Evolutionary conservation across 306 rosid species (phyloP).

Genomic region (Begonia peltatifolia): DNA sequence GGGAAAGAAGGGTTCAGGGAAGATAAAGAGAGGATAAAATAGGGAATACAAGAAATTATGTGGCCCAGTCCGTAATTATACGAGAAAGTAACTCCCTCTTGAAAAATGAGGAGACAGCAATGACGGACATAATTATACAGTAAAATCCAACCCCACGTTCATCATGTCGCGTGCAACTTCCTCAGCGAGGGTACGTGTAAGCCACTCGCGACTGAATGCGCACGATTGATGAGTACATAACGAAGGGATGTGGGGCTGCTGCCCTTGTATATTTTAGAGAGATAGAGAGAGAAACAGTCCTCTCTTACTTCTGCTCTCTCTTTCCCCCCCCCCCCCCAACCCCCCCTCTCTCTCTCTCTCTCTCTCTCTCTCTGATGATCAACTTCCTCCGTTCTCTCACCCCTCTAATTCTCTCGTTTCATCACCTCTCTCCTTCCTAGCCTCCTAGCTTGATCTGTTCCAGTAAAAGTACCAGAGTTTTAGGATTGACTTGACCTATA

Average conservation of each 20-base stretch:
- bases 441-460: neutral
- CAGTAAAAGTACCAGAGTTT: too few relatives aligned
- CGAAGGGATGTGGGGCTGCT: conserved; percentile 46
- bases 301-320: conserved; percentile 7
- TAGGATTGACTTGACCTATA: too few relatives aligned
- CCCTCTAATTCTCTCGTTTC: conserved; percentile 15
- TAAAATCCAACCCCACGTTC: conserved; percentile 30
- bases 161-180: conserved; percentile 48
- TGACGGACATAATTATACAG: conserved; percentile 28
- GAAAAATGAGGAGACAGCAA: conserved; percentile 34
- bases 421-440: neutral
- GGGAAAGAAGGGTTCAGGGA: too few relatives aligned
- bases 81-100: too few relatives aligned
- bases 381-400: neutral
- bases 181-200: neutral
- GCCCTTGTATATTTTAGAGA: conserved; percentile 23
- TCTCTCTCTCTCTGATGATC: neutral
- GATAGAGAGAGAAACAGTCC: conserved; percentile 8
- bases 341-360: neutral
- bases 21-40: too few relatives aligned
- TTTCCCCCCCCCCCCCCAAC: too few relatives aligned
- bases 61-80: conserved; percentile 7
- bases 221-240: conserved; percentile 23
- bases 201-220: conserved; percentile 12
- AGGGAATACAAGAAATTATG: too few relatives aligned